Conservation (phyloP, 164 flowering plant genomes). For the Taxillus chinensis region DNA sequence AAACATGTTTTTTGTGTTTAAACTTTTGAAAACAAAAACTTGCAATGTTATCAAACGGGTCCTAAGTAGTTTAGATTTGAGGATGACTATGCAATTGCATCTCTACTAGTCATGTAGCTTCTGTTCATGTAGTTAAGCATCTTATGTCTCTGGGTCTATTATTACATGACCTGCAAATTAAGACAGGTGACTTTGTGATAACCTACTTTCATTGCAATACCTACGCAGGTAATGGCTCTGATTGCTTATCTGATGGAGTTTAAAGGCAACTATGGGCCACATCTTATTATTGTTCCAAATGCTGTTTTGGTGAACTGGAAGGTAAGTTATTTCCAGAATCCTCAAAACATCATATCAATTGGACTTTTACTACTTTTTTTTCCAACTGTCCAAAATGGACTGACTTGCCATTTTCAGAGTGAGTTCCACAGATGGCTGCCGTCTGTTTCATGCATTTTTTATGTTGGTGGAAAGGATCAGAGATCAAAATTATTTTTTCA, state of each 20-base stretch:
- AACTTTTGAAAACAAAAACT: too few species aligned
- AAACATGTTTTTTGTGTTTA: too few species aligned
- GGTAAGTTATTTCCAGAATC: slow-evolving; percentile 30
- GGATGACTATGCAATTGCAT: too few species aligned
- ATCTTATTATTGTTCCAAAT: slow-evolving; percentile 98
- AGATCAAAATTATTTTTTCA: slow-evolving; percentile 88
- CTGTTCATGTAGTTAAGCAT: too few species aligned
- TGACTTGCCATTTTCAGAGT: slow-evolving; percentile 46
- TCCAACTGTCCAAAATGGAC: slow-evolving; percentile 1
- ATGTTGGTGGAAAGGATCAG: slow-evolving; percentile 95
- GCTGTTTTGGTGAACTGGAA: slow-evolving; percentile 99
- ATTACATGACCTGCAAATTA: too few species aligned
- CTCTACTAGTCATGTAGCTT: too few species aligned
- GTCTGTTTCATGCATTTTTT: slow-evolving; percentile 80
- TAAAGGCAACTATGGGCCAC: slow-evolving; percentile 99
- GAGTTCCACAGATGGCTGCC: slow-evolving; percentile 94
- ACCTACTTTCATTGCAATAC: neutral
- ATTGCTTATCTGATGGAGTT: slow-evolving; percentile 98
- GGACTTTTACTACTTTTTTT: neutral
- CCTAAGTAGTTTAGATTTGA: too few species aligned
- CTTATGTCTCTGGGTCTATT: too few species aligned
- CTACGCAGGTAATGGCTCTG: slow-evolving; percentile 88
- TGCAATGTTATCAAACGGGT: too few species aligned
- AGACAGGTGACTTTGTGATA: neutral
- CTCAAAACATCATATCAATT: neutral